Conservation (phyloP, 257 asterid genomes). For the Mitragyna speciosa region DNA sequence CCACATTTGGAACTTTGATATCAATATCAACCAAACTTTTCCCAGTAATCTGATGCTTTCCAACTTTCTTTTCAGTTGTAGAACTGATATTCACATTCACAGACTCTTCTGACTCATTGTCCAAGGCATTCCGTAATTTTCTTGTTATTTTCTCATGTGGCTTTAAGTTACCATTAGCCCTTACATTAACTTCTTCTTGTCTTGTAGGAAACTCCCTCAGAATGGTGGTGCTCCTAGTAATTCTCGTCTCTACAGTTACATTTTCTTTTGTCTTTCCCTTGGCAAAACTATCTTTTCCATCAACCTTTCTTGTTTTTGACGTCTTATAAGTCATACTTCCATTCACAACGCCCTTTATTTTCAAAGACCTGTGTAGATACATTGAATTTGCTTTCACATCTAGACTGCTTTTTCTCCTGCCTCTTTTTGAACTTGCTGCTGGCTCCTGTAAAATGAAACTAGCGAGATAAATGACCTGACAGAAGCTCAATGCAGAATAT, state of each 20-base stretch:
- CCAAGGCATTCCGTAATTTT: background rate
- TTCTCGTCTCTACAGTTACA: constrained; percentile 1
- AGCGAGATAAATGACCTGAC: background rate
- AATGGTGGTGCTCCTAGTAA: background rate
- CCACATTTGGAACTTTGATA: background rate
- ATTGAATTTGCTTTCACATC: background rate
- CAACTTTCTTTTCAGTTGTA: background rate
- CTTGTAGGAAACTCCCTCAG: background rate
- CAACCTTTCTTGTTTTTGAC: constrained; percentile 1
- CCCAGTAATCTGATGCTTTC: background rate
- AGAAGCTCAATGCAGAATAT: background rate
- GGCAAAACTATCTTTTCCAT: background rate
- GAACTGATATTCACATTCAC: background rate
- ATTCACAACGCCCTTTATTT: background rate
- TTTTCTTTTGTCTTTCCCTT: constrained; percentile 1
- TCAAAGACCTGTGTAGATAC: background rate
- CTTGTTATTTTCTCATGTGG: constrained; percentile 3
- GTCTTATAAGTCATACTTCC: background rate
- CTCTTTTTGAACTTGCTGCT: background rate
- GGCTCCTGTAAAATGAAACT: constrained; percentile 9
- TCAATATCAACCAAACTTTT: background rate
- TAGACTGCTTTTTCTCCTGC: background rate
- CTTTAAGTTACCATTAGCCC: background rate
- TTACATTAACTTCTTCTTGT: constrained; percentile 1
- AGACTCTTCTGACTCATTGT: background rate